These are phyloP conservation scores for Erigeron philadelphicus DNA, from an alignment of 140 eudicot species.

Conservation along the genomic window DNA sequence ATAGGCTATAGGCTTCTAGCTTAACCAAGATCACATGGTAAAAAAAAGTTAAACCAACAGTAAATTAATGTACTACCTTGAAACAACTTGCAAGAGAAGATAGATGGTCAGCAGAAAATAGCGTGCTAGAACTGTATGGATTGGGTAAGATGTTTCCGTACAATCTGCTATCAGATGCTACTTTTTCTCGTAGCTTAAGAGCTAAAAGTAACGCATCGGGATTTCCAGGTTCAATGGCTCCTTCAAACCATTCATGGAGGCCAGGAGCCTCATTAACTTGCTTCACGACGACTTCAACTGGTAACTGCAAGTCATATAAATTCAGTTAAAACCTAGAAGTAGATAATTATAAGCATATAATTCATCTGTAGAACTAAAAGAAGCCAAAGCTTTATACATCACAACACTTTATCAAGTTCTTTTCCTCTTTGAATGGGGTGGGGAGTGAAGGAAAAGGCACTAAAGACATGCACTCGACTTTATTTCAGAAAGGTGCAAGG, in stretches of 20 bases:
- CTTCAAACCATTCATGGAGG: slow-evolving; percentile 79
- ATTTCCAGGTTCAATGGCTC: slow-evolving; percentile 75
- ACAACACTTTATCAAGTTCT: too few relatives aligned
- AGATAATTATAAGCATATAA: not conserved
- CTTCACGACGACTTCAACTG: slow-evolving; percentile 51
- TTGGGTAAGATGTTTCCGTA: slow-evolving; percentile 72
- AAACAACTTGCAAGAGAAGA: slow-evolving; percentile 64
- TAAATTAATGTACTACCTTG: slow-evolving; percentile 42
- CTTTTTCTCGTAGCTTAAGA: slow-evolving; percentile 59
- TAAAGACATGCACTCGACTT: too few relatives aligned
- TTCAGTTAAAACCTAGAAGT: slow-evolving; percentile 5
- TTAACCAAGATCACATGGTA: too few relatives aligned
- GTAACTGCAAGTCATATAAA: slow-evolving; percentile 51
- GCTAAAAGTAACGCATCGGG: slow-evolving; percentile 91
- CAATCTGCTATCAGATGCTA: slow-evolving; percentile 44
- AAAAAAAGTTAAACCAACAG: too few relatives aligned
- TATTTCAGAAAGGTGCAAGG: too few relatives aligned
- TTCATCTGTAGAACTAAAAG: not conserved
- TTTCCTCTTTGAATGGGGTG: too few relatives aligned
- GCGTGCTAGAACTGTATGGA: slow-evolving; percentile 48
- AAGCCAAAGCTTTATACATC: not conserved
- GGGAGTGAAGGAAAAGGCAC: too few relatives aligned
- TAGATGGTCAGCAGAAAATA: slow-evolving; percentile 62
- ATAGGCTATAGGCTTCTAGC: too few relatives aligned
- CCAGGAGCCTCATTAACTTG: slow-evolving; percentile 76